A percentile compares a stretch with the other conserved stretches of the same genome.
These are phyloP conservation scores for Xylaria sp. DNA, from an alignment of 2,329 filamentous ascomycete species.

Conservation along the genomic window DNA sequence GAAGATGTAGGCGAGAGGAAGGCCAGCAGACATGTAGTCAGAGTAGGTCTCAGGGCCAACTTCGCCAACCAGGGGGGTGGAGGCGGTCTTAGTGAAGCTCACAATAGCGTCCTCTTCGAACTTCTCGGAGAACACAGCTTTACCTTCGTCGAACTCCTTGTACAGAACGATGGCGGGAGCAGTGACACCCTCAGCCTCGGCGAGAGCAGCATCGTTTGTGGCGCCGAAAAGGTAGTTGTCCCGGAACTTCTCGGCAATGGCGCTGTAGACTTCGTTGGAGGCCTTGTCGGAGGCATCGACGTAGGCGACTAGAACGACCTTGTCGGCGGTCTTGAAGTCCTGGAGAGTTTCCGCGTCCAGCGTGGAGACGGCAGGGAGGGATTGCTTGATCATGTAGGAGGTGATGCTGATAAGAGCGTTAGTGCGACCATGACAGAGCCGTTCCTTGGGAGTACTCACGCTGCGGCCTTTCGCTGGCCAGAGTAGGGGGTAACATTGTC, in stretches of 20 bases:
- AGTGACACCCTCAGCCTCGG: slow-evolving; percentile 88
- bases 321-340: slow-evolving; percentile 97
- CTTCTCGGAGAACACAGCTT: slow-evolving; percentile 79
- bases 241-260: slow-evolving; percentile 75
- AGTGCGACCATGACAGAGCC: slow-evolving; percentile 17
- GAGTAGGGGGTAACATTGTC: slow-evolving; percentile 83
- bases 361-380: slow-evolving; percentile 85
- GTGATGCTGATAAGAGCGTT: slow-evolving; percentile 56
- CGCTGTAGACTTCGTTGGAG: slow-evolving; percentile 82
- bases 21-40: slow-evolving; percentile 88
- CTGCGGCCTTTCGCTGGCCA: slow-evolving; percentile 86
- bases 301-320: slow-evolving; percentile 93
- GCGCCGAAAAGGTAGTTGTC: slow-evolving; percentile 94
- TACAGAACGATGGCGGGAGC: slow-evolving; percentile 89
- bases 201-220: slow-evolving; percentile 80
- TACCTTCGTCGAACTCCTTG: slow-evolving; percentile 98
- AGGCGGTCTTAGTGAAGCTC: slow-evolving; percentile 81
- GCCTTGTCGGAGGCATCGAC: slow-evolving; percentile 80
- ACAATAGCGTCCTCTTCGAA: slow-evolving; percentile 82
- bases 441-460: slow-evolving; percentile 52
- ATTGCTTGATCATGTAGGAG: slow-evolving; percentile 98
- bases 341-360: slow-evolving; percentile 83
- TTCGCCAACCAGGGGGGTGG: slow-evolving; percentile 91
- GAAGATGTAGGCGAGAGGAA: slow-evolving; percentile 98
- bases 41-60: slow-evolving; percentile 97